Evolutionary conservation across 2,329 filamentous ascomycete genomes (phyloP).

Genomic region (Seiridium unicorne): DNA sequence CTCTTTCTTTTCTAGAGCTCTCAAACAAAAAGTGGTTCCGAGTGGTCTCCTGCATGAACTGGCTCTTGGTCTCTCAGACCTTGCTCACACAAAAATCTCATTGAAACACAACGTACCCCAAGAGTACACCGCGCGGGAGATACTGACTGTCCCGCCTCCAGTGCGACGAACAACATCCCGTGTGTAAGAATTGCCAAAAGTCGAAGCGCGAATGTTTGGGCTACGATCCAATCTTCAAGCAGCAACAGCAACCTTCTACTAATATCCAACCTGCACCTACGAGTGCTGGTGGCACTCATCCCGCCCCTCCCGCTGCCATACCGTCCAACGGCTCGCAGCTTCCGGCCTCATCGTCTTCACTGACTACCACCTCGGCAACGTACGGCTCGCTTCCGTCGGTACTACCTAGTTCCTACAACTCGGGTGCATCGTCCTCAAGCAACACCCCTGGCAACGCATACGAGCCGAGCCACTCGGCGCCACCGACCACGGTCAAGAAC

Average conservation of each 20-base stretch:
- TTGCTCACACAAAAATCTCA: no score
- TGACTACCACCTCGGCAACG: conserved; percentile 18
- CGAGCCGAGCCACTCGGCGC: conserved; percentile 27
- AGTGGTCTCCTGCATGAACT: no score
- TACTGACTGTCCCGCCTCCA: conserved; percentile 32
- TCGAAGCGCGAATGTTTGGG: conserved; percentile 84
- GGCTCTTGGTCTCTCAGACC: no score
- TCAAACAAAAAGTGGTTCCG: no score
- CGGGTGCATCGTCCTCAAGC: conserved; percentile 30
- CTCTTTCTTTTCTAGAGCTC: no score
- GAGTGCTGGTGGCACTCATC: conserved; percentile 23
- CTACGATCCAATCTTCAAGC: conserved; percentile 86
- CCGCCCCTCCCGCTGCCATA: conserved; percentile 23
- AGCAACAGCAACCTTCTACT: conserved; percentile 63
- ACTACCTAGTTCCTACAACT: conserved; percentile 20
- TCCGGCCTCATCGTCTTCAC: conserved; percentile 15
- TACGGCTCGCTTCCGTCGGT: conserved; percentile 25
- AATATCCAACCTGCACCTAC: conserved; percentile 57
- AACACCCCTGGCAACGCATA: conserved; percentile 23
- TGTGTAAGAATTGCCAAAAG: conserved; percentile 87
- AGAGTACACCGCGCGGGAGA: no score
- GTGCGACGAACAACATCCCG: conserved; percentile 95
- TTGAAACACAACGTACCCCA: no score
- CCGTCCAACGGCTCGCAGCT: conserved; percentile 19
- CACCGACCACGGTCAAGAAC: conserved; percentile 30